Percentiles rank a stretch among this genome's conserved stretches.
phyloP scores from a whole-genome alignment of 495 filamentous ascomycete genomes.

The Lasiosphaeria hispida region DNA sequence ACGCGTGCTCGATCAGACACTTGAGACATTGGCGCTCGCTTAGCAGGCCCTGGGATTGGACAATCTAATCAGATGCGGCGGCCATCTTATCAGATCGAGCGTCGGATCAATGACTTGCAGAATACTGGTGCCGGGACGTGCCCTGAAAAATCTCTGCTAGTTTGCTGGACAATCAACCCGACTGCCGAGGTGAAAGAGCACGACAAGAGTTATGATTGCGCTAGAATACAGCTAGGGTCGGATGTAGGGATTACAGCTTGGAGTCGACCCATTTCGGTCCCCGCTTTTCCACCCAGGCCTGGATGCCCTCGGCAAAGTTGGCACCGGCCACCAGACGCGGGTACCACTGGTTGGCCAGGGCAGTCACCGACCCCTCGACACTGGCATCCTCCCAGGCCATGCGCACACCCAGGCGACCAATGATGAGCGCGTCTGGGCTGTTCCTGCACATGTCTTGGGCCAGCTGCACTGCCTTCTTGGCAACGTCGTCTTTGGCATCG shows the following conservation, averaged over 20 bases:
- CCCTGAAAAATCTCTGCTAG: too few species aligned
- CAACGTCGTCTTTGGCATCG: conserved; percentile 35
- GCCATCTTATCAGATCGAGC: conserved; percentile 19
- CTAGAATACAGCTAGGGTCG: too few species aligned
- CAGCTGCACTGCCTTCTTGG: conserved; percentile 46
- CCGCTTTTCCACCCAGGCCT: conserved; percentile 65
- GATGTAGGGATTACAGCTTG: conserved; percentile 14
- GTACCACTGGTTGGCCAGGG: conserved; percentile 55
- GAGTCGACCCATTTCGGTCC: conserved; percentile 51
- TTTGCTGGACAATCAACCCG: too few species aligned
- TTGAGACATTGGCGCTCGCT: conserved; percentile 4
- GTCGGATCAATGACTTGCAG: neutral
- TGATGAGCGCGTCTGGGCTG: conserved; percentile 72
- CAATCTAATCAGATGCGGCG: neutral
- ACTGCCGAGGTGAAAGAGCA: too few species aligned
- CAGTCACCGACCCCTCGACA: conserved; percentile 59
- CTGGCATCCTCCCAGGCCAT: conserved; percentile 63
- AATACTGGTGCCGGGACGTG: neutral
- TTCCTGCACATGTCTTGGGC: conserved; percentile 54
- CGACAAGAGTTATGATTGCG: neutral
- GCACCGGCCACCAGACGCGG: conserved; percentile 48
- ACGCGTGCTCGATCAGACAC: too few species aligned
- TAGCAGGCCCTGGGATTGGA: neutral
- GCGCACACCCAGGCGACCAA: conserved; percentile 62
- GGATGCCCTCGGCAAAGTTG: conserved; percentile 66